Percentiles rank a stretch among this genome's conserved stretches.
These are phyloP conservation scores for Colletotrichum sp. DNA, from an alignment of 2,329 filamentous ascomycete genomes.

Conservation along the genomic window DNA sequence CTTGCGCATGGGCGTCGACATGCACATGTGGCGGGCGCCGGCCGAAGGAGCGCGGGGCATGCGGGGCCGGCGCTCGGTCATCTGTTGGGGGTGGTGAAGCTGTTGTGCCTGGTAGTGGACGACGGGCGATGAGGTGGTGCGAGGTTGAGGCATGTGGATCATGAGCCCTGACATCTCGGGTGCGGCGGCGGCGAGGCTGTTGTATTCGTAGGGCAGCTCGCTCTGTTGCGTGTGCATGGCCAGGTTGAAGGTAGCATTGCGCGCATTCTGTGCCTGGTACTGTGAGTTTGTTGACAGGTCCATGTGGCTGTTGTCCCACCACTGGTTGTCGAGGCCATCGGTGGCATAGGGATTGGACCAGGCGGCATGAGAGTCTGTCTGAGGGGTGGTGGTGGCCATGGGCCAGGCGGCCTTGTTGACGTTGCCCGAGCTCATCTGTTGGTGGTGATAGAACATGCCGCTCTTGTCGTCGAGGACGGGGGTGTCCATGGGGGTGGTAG, in stretches of 20 bases:
- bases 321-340: slow-evolving; percentile 25
- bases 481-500: slow-evolving; percentile 43
- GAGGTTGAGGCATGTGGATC: slow-evolving; percentile 60
- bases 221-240: slow-evolving; percentile 45
- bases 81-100: slow-evolving; percentile 21
- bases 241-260: slow-evolving; percentile 42
- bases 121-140: slow-evolving; percentile 38
- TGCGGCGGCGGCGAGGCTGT: slow-evolving; percentile 32
- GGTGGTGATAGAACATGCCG: slow-evolving; percentile 31
- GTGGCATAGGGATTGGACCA: slow-evolving; percentile 20
- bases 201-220: slow-evolving; percentile 46
- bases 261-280: slow-evolving; percentile 34
- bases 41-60: slow-evolving; percentile 60
- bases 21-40: slow-evolving; percentile 52
- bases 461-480: slow-evolving; percentile 36
- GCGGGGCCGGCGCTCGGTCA: slow-evolving; percentile 43
- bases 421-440: slow-evolving; percentile 21
- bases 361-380: slow-evolving; percentile 13
- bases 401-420: slow-evolving; percentile 29
- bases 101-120: slow-evolving; percentile 28
- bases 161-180: slow-evolving; percentile 46
- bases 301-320: slow-evolving; percentile 37
- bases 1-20: slow-evolving; percentile 48
- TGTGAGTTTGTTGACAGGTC: slow-evolving; percentile 31
- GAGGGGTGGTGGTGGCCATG: slow-evolving; percentile 21